These are phyloP conservation scores for Allantophomopsis lycopodina DNA, from an alignment of 2,329 filamentous ascomycete species.

Conservation along the genomic window DNA sequence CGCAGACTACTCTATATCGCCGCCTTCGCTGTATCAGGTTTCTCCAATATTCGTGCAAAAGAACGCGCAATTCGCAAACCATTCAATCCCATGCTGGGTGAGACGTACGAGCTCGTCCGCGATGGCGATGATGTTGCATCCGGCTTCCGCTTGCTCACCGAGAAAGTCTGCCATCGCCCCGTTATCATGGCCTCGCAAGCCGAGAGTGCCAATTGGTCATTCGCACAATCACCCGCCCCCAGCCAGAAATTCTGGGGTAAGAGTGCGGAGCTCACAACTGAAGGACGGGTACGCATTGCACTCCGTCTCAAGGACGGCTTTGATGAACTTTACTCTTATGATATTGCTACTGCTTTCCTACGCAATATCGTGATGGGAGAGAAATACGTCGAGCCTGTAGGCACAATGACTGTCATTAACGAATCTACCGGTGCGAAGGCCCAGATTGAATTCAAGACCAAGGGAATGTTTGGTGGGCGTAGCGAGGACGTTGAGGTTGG, in stretches of 20 bases:
- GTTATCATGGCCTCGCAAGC: slow-evolving; percentile 90
- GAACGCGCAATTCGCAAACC: slow-evolving; percentile 91
- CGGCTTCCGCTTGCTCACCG: slow-evolving; percentile 82
- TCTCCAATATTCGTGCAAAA: slow-evolving; percentile 70
- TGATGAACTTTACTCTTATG: slow-evolving; percentile 83
- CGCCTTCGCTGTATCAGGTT: slow-evolving; percentile 80
- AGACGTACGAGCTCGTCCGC: slow-evolving; percentile 86
- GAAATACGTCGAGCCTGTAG: slow-evolving; percentile 93
- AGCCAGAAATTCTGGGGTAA: slow-evolving; percentile 99
- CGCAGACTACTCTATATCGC: slow-evolving; percentile 76
- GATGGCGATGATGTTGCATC: slow-evolving; percentile 58
- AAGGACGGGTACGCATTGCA: slow-evolving; percentile 69
- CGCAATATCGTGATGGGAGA: slow-evolving; percentile 96
- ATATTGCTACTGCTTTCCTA: slow-evolving; percentile 75
- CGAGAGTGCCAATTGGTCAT: slow-evolving; percentile 73
- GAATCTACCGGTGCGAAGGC: slow-evolving; percentile 76
- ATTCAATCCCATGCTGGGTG: slow-evolving; percentile 92
- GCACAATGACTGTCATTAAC: slow-evolving; percentile 73
- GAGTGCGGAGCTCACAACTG: slow-evolving; percentile 84
- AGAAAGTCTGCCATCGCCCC: slow-evolving; percentile 89
- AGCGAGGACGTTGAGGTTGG: slow-evolving; percentile 80
- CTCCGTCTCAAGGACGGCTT: slow-evolving; percentile 50
- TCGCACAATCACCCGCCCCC: slow-evolving; percentile 76
- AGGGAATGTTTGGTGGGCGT: slow-evolving; percentile 93
- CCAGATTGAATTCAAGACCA: slow-evolving; percentile 80